phyloP scores from a whole-genome alignment of 1,284 basidiomycete genomes.

The Cerioporus squamosus region DNA sequence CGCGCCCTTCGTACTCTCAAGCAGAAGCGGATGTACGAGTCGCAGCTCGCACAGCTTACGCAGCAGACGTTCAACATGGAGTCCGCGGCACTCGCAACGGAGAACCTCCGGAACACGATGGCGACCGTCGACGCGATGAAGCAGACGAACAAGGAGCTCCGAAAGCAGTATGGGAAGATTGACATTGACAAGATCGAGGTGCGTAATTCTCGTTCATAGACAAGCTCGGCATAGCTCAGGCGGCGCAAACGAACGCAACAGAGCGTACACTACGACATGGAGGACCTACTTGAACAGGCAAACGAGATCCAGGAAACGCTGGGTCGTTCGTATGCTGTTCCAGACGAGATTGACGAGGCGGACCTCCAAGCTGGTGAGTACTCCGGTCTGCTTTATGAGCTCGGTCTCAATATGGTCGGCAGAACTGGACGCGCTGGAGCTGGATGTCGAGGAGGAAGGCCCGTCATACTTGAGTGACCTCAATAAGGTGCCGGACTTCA shows the following conservation, averaged over 20 bases:
- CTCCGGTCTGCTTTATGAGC: neutral
- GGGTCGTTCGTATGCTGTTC: constrained; percentile 93
- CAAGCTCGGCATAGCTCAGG: neutral
- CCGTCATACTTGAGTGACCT: constrained; percentile 86
- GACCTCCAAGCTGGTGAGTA: constrained; percentile 92
- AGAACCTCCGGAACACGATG: constrained; percentile 99
- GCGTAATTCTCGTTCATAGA: constrained; percentile 24
- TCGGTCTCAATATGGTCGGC: constrained; percentile 8
- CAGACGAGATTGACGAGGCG: constrained; percentile 97
- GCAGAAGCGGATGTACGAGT: constrained; percentile 97
- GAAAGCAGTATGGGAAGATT: constrained; percentile 96
- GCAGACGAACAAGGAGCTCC: constrained; percentile 96
- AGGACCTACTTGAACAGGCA: constrained; percentile 95
- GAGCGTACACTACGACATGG: constrained; percentile 98
- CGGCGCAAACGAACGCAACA: constrained; percentile 34
- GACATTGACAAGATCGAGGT: constrained; percentile 99
- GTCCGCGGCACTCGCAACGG: constrained; percentile 93
- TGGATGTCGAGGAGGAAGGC: constrained; percentile 89
- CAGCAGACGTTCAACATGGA: constrained; percentile 99
- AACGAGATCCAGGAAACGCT: constrained; percentile 98
- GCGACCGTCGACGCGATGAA: constrained; percentile 99
- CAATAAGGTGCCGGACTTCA: constrained; percentile 87
- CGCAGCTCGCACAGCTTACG: constrained; percentile 87
- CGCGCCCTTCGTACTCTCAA: constrained; percentile 94
- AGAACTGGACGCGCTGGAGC: constrained; percentile 89